A percentile compares a stretch with the other conserved stretches of the same genome.
Evolutionary conservation across 169 alveolate genomes (phyloP).

Genomic region (Perkinsus marinus): DNA sequence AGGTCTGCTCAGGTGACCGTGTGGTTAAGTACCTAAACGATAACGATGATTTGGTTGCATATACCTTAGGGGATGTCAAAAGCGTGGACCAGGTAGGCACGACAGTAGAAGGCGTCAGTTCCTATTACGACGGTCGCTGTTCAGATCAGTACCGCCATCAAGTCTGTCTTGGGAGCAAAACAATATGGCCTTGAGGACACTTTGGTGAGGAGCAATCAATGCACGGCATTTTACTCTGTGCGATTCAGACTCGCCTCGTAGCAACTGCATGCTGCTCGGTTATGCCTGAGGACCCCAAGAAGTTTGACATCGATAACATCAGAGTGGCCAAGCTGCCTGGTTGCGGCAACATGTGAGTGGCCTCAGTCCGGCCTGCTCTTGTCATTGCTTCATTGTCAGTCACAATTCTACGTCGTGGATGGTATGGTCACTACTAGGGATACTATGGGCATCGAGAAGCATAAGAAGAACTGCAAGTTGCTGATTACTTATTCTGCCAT

Average conservation of each 20-base stretch:
- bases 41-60: slow-evolving; percentile 6
- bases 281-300: slow-evolving; percentile 70
- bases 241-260: slow-evolving; percentile 54
- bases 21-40: background rate
- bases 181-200: slow-evolving; percentile 35
- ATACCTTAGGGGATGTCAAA: slow-evolving; percentile 9
- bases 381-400: slow-evolving; percentile 6
- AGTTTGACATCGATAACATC: slow-evolving; percentile 89
- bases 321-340: slow-evolving; percentile 94
- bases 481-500: too few relatives aligned
- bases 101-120: too few relatives aligned
- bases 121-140: too few relatives aligned
- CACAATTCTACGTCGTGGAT: slow-evolving; percentile 70
- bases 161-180: slow-evolving; percentile 32
- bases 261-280: slow-evolving; percentile 76
- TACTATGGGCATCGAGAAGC: slow-evolving; percentile 78
- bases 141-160: slow-evolving; percentile 14
- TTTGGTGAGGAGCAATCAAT: background rate
- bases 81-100: background rate
- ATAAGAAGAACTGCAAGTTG: slow-evolving; percentile 78
- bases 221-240: background rate
- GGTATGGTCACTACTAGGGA: slow-evolving; percentile 79
- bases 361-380: background rate
- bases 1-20: slow-evolving; percentile 15
- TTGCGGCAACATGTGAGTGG: slow-evolving; percentile 38